Evolutionary conservation across 306 rosid species (phyloP).

Genomic region (Aeschynomene evenia): DNA sequence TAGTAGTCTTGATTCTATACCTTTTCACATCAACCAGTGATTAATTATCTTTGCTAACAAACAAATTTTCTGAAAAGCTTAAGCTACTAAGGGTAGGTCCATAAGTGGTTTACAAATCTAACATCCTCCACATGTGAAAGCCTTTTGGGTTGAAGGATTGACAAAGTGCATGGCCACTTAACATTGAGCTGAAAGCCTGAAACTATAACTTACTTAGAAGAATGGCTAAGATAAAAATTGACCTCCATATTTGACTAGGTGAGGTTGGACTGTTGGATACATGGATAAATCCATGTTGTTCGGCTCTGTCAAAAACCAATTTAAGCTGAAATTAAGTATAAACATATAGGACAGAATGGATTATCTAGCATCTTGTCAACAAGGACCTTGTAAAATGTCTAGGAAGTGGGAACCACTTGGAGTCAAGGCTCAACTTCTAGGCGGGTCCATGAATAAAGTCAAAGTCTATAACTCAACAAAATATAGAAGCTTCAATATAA

Average conservation of each 20-base stretch:
- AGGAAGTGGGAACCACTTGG: conserved; percentile 15
- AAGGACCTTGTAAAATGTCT: not conserved
- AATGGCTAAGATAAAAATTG: not conserved
- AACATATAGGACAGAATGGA: not conserved
- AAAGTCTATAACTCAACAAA: not conserved
- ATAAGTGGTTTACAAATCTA: not conserved
- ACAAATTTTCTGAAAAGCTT: conserved; percentile 8
- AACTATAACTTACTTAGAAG: conserved; percentile 10
- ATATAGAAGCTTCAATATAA: conserved; percentile 12
- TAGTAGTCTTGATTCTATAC: not conserved
- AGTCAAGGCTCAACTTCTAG: conserved; percentile 13
- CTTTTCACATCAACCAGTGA: not conserved
- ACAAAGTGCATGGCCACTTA: not conserved
- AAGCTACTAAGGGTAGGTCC: not conserved
- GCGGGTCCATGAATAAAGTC: not conserved
- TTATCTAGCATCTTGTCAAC: conserved; percentile 10
- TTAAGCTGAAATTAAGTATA: not conserved
- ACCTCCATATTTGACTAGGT: not conserved
- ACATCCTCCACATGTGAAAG: not conserved
- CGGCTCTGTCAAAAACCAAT: not conserved
- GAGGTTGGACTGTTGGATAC: not conserved
- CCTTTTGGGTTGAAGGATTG: not conserved
- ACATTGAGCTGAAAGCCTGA: conserved; percentile 18
- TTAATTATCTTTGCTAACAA: conserved; percentile 10
- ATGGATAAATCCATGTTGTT: not conserved